Conservation (phyloP, 2,329 filamentous ascomycete species). For the Bipolaris gigantea region DNA sequence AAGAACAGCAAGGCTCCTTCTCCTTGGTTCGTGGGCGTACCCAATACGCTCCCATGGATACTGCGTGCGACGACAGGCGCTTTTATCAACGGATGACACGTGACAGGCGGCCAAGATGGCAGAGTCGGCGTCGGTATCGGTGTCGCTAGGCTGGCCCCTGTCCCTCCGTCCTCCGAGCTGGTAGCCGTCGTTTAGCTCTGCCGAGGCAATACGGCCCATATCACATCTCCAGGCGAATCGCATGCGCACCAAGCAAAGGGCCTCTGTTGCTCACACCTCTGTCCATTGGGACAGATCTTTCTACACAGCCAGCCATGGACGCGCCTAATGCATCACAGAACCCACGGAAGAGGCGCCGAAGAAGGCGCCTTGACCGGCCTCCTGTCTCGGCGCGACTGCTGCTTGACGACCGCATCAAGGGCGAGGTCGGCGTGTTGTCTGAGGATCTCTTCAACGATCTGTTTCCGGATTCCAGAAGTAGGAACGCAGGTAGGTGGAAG, state of each 20-base stretch:
- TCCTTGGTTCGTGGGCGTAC: neutral
- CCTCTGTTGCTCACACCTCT: conserved; percentile 10
- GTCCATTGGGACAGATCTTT: conserved; percentile 16
- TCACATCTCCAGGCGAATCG: conserved; percentile 2
- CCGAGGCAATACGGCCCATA: conserved; percentile 27
- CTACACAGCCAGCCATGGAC: conserved; percentile 28
- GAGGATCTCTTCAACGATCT: conserved; percentile 83
- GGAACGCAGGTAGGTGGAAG: conserved; percentile 21
- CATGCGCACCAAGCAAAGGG: conserved; percentile 22
- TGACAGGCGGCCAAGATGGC: neutral
- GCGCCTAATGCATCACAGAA: conserved; percentile 34
- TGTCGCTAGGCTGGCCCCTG: neutral
- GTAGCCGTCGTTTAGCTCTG: conserved; percentile 10
- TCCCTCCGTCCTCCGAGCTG: conserved; percentile 5
- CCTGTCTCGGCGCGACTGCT: conserved; percentile 78
- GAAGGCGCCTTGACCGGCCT: conserved; percentile 64
- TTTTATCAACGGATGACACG: neutral
- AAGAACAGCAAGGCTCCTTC: neutral
- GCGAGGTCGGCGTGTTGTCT: conserved; percentile 82
- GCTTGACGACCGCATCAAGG: conserved; percentile 81
- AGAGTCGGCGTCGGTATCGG: neutral
- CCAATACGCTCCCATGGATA: neutral
- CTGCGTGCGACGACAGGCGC: neutral
- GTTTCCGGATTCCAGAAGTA: conserved; percentile 57
- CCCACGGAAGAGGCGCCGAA: conserved; percentile 56